These are phyloP conservation scores for Rhodotorula taiwanensis DNA, from an alignment of 768 basidiomycete species.

Conservation along the genomic window DNA sequence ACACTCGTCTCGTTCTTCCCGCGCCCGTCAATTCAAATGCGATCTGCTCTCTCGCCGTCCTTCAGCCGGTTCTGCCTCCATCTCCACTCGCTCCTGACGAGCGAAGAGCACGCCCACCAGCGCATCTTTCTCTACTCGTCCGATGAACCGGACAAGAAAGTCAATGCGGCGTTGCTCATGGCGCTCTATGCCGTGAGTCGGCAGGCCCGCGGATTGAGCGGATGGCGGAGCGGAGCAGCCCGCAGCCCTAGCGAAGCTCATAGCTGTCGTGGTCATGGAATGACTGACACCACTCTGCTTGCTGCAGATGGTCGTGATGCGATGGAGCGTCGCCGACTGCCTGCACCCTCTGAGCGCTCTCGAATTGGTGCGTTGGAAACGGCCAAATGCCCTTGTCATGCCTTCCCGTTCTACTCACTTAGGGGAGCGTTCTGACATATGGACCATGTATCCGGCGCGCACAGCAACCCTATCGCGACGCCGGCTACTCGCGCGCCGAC, in stretches of 20 bases:
- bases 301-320: constrained; percentile 84
- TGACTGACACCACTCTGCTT: background rate
- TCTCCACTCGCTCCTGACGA: constrained; percentile 80
- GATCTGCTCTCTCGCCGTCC: background rate
- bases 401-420: background rate
- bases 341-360: constrained; percentile 77
- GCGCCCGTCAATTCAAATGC: background rate
- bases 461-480: constrained; percentile 66
- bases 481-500: constrained; percentile 83
- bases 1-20: background rate
- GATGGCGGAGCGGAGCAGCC: too few relatives aligned
- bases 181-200: constrained; percentile 78
- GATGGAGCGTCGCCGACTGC: constrained; percentile 84
- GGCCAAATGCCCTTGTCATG: background rate
- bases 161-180: constrained; percentile 90
- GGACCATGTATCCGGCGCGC: too few relatives aligned
- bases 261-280: too few relatives aligned
- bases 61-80: constrained; percentile 63
- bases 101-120: constrained; percentile 42
- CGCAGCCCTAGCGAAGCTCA: too few relatives aligned
- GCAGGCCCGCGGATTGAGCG: background rate
- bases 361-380: constrained; percentile 28
- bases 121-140: constrained; percentile 83
- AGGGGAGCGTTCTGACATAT: constrained; percentile 46
- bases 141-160: constrained; percentile 74